Evolutionary conservation across 345 rosid genomes (phyloP).

Genomic region (Euphorbia pulcherrima): DNA sequence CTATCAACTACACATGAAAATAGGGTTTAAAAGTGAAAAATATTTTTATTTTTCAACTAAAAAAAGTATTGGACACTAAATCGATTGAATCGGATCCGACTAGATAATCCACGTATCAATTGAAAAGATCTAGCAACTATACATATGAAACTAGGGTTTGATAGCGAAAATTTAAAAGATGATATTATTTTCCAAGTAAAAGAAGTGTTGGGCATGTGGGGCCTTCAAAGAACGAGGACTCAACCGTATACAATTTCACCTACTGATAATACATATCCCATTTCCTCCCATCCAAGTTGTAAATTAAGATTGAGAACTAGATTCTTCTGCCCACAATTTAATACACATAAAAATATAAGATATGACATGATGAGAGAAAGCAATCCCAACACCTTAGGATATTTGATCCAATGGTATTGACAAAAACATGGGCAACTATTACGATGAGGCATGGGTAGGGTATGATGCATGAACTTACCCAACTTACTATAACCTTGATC

Average conservation of each 20-base stretch:
- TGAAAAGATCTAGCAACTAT: too few species aligned
- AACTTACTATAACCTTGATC: too few species aligned
- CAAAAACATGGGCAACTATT: background rate
- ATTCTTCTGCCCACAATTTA: conserved; percentile 6
- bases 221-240: conserved; percentile 12
- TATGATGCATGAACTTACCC: conserved; percentile 19
- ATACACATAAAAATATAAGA: background rate
- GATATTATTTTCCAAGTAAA: too few species aligned
- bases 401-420: conserved; percentile 3
- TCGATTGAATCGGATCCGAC: too few species aligned
- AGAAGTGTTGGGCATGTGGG: conserved; percentile 26
- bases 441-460: conserved; percentile 1
- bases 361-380: background rate
- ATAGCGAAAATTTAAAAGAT: too few species aligned
- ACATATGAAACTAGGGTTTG: too few species aligned
- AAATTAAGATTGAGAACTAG: background rate
- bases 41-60: conserved; percentile 17
- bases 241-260: conserved; percentile 35
- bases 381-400: conserved; percentile 10
- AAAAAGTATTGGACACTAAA: too few species aligned
- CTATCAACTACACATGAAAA: too few species aligned
- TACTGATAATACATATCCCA: background rate
- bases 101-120: too few species aligned
- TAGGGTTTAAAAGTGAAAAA: too few species aligned
- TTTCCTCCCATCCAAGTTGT: background rate